Evolutionary conservation across 192 early-diverging fungal species (phyloP).

Genomic region (Endogone sp.): DNA sequence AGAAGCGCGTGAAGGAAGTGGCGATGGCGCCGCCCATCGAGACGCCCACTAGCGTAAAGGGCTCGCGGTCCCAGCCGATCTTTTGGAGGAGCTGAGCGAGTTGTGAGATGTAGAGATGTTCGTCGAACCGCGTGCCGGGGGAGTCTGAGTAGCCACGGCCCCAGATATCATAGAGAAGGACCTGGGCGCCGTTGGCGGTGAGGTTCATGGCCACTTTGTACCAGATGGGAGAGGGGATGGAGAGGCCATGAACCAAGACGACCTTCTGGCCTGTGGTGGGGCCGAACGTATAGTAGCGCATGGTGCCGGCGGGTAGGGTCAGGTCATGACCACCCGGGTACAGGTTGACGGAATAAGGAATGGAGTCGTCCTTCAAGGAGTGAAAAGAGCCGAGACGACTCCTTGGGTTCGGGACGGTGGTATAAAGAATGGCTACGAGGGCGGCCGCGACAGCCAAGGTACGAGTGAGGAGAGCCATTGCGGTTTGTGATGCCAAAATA

Average conservation of each 20-base stretch:
- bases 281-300: conserved; percentile 42
- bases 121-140: conserved; percentile 31
- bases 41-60: conserved; percentile 34
- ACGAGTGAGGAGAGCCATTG: background rate
- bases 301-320: conserved; percentile 31
- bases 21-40: conserved; percentile 46
- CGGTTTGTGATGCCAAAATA: no score
- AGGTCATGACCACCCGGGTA: conserved; percentile 23
- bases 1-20: conserved; percentile 31
- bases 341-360: conserved; percentile 24
- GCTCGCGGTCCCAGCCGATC: conserved; percentile 35
- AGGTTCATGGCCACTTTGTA: conserved; percentile 12
- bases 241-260: conserved; percentile 42
- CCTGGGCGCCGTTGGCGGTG: conserved; percentile 31
- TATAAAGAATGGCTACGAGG: background rate
- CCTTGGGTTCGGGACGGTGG: background rate
- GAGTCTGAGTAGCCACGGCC: conserved; percentile 44
- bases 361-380: conserved; percentile 26
- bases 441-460: background rate
- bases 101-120: conserved; percentile 35
- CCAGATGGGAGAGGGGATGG: conserved; percentile 14
- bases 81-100: conserved; percentile 35
- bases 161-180: conserved; percentile 44
- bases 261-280: conserved; percentile 26
- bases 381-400: conserved; percentile 13